phyloP scores from a whole-genome alignment of 306 rosid species.

The Prunus kanzakura region DNA sequence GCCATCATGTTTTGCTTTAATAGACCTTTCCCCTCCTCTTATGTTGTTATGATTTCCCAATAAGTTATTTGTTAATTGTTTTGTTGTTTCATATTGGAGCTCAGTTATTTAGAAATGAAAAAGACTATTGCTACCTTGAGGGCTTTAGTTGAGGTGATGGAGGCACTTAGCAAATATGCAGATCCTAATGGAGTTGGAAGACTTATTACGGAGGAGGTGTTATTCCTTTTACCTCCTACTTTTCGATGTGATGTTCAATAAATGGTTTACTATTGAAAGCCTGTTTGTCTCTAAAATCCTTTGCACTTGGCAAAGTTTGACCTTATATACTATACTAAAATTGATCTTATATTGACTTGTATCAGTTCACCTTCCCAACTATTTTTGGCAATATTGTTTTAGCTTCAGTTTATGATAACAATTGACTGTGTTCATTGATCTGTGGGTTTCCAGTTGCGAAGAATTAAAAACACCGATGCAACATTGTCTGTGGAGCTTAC shows the following conservation, averaged over 20 bases:
- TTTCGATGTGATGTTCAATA: constrained; percentile 19
- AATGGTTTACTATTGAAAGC: neutral
- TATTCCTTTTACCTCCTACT: constrained; percentile 15
- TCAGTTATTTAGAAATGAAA: constrained; percentile 60
- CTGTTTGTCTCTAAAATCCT: constrained; percentile 11
- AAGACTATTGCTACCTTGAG: constrained; percentile 68
- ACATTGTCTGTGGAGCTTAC: constrained; percentile 67
- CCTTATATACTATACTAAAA: neutral
- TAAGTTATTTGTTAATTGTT: constrained; percentile 20
- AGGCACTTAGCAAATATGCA: constrained; percentile 76
- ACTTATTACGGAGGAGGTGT: constrained; percentile 84
- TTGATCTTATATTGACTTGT: neutral
- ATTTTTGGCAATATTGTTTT: constrained; percentile 25
- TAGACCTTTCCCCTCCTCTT: neutral
- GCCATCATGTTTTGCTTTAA: constrained; percentile 9
- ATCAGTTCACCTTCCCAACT: constrained; percentile 14
- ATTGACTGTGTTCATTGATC: constrained; percentile 18
- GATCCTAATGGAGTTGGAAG: constrained; percentile 82
- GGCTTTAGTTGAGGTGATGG: constrained; percentile 95
- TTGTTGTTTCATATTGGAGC: constrained; percentile 43
- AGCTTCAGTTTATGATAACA: neutral
- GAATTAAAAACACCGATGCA: constrained; percentile 49
- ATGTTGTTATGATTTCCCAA: neutral
- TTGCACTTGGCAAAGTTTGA: neutral
- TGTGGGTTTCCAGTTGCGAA: constrained; percentile 60